Percentiles rank a stretch among this genome's conserved stretches.
These are phyloP conservation scores for Pseudocercospora musae DNA, from an alignment of 2,329 filamentous ascomycete genomes.

Conservation along the genomic window DNA sequence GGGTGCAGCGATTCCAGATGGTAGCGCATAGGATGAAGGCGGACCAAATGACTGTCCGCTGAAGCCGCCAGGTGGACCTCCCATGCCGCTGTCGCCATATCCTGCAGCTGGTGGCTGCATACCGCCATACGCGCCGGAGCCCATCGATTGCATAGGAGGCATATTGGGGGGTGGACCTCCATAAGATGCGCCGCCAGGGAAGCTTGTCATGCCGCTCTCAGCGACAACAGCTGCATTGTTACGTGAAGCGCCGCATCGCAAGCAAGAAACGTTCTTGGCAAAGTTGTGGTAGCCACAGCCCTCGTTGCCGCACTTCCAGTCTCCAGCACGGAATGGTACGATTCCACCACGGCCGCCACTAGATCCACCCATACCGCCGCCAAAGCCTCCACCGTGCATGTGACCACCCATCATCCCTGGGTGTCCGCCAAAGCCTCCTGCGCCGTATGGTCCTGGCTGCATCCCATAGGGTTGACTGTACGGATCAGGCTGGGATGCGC, in stretches of 20 bases:
- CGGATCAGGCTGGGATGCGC: constrained; percentile 65
- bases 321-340: constrained; percentile 95
- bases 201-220: constrained; percentile 68
- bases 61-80: constrained; percentile 52
- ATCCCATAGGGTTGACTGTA: constrained; percentile 43
- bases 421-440: constrained; percentile 48
- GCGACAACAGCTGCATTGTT: constrained; percentile 91
- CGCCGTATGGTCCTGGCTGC: constrained; percentile 39
- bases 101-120: constrained; percentile 64
- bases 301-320: constrained; percentile 98
- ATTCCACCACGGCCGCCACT: constrained; percentile 58
- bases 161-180: constrained; percentile 78
- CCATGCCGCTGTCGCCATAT: constrained; percentile 63
- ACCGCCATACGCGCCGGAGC: constrained; percentile 27
- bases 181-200: constrained; percentile 25
- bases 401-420: constrained; percentile 71
- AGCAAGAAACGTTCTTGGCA: constrained; percentile 96
- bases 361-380: constrained; percentile 55
- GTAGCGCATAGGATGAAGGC: constrained; percentile 83
- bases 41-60: constrained; percentile 79
- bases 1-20: constrained; percentile 77
- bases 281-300: constrained; percentile 99
- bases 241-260: constrained; percentile 91
- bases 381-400: constrained; percentile 54
- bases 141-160: constrained; percentile 52